Evolutionary conservation across 2,329 filamentous ascomycete genomes (phyloP).

Genomic region (Epichloe sibirici): DNA sequence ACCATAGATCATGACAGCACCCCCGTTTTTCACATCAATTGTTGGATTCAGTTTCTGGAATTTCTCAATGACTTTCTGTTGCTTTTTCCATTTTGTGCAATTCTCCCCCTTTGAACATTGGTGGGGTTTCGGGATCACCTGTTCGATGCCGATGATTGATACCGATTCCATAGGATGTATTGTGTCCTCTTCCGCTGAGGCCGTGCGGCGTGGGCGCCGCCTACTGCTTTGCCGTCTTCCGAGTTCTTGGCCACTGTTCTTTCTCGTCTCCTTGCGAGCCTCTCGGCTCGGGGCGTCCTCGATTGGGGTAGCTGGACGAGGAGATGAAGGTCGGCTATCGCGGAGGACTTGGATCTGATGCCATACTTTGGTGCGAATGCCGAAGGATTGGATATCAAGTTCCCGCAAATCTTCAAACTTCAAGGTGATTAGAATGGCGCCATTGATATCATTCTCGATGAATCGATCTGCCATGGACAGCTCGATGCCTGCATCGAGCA

Average conservation of each 20-base stretch:
- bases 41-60: constrained; percentile 66
- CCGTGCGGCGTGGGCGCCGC: constrained; percentile 25
- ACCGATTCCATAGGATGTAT: constrained; percentile 74
- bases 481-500: constrained; percentile 75
- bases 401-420: constrained; percentile 82
- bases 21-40: constrained; percentile 39
- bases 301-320: constrained; percentile 45
- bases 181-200: constrained; percentile 44
- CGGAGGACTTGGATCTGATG: constrained; percentile 62
- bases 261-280: constrained; percentile 32
- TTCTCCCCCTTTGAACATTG: constrained; percentile 76
- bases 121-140: constrained; percentile 74
- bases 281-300: constrained; percentile 45
- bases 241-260: constrained; percentile 22
- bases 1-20: constrained; percentile 64
- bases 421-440: constrained; percentile 74
- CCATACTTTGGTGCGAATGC: constrained; percentile 69
- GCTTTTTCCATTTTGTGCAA: constrained; percentile 70
- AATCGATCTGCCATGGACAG: constrained; percentile 69
- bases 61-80: constrained; percentile 63
- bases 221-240: constrained; percentile 29
- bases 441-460: constrained; percentile 83
- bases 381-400: constrained; percentile 69
- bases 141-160: constrained; percentile 86
- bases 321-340: constrained; percentile 38